A percentile compares a stretch with the other conserved stretches of the same genome.
phyloP scores from a whole-genome alignment of 306 rosid species.

The Purshia tridentata region DNA sequence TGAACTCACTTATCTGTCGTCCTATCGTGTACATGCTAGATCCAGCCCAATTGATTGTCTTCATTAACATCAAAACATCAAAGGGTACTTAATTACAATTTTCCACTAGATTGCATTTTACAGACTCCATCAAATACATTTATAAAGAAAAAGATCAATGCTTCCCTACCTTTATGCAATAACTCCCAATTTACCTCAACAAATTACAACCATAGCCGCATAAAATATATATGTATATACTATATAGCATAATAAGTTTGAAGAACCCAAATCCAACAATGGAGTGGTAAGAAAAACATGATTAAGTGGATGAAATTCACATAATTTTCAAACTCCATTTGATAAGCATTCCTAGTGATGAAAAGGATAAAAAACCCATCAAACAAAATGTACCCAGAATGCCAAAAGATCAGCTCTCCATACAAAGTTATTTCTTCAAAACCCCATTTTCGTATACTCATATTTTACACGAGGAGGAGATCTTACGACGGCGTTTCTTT shows the following conservation, averaged over 20 bases:
- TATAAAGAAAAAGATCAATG: not conserved
- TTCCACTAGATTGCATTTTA: constrained; percentile 10
- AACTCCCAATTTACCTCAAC: not conserved
- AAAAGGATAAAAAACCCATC: not conserved
- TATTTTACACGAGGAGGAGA: constrained; percentile 11
- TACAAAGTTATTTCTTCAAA: constrained; percentile 2
- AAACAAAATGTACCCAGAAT: not conserved
- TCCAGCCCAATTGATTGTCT: constrained; percentile 1
- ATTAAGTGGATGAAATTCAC: not conserved
- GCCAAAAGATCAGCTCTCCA: not conserved
- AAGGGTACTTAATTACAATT: constrained; percentile 4
- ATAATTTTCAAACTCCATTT: not conserved
- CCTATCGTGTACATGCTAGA: not conserved
- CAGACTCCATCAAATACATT: not conserved
- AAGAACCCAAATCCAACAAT: constrained; percentile 6
- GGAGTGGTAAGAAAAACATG: not conserved
- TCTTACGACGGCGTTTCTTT: constrained; percentile 77
- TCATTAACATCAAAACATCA: constrained; percentile 2
- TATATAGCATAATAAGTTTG: not conserved
- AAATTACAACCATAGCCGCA: not conserved
- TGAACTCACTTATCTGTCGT: not conserved
- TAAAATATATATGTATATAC: not conserved
- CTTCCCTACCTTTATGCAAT: constrained; percentile 9
- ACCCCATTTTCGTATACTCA: not conserved
- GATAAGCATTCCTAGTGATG: not conserved